phyloP scores from a whole-genome alignment of 2,329 filamentous ascomycete species.

The Colletotrichum sansevieriae region DNA sequence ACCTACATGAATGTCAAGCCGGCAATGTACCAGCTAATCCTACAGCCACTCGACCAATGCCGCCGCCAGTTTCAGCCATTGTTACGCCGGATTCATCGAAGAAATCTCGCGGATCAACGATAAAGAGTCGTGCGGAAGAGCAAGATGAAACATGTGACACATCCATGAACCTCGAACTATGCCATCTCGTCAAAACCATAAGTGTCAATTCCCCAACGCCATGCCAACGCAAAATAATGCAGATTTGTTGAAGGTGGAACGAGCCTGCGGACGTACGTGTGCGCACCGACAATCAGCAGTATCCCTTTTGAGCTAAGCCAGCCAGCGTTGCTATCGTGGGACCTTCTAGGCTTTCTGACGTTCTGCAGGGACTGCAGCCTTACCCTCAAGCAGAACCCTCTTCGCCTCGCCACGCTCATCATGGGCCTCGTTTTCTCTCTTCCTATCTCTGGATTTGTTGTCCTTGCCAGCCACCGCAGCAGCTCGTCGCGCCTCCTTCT shows the following conservation, averaged over 20 bases:
- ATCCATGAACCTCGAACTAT: slow-evolving; percentile 12
- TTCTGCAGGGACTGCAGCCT: slow-evolving; percentile 26
- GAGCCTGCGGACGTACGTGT: background rate
- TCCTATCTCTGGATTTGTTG: slow-evolving; percentile 53
- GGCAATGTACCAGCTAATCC: slow-evolving; percentile 5
- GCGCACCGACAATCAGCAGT: background rate
- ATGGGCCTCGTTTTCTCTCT: slow-evolving; percentile 52
- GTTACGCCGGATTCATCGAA: background rate
- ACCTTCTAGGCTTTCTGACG: slow-evolving; percentile 30
- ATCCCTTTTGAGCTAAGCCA: background rate
- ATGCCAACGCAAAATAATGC: slow-evolving; percentile 39
- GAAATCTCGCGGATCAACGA: slow-evolving; percentile 3
- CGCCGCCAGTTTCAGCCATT: background rate
- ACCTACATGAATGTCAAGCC: background rate
- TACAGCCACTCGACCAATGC: slow-evolving; percentile 3
- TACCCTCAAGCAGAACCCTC: slow-evolving; percentile 41
- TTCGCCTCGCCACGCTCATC: slow-evolving; percentile 52
- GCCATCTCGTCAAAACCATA: slow-evolving; percentile 23
- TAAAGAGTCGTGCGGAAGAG: background rate
- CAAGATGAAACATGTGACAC: slow-evolving; percentile 1
- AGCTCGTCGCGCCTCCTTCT: slow-evolving; percentile 64
- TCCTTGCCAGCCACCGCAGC: slow-evolving; percentile 51
- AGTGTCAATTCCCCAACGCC: slow-evolving; percentile 35
- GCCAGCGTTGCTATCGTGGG: background rate
- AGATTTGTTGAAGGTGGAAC: slow-evolving; percentile 15